A percentile compares a stretch with the other conserved stretches of the same genome.
Evolutionary conservation across 2,329 filamentous ascomycete genomes (phyloP).

Genomic region (Apiospora hydei): DNA sequence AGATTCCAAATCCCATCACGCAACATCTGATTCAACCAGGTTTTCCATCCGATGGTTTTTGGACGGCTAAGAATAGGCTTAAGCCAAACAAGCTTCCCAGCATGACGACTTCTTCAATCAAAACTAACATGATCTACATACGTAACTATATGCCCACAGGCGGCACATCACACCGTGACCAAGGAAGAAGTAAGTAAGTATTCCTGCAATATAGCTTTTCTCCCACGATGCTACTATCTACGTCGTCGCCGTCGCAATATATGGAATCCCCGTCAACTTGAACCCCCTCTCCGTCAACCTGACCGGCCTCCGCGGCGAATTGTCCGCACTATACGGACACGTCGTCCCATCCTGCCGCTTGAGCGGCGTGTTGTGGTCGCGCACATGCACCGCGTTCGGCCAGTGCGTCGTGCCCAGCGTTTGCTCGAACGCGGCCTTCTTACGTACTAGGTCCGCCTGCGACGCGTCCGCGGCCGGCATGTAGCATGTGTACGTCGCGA

Average conservation of each 20-base stretch:
- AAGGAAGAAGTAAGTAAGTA: background rate
- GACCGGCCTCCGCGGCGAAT: conserved; percentile 29
- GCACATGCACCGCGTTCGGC: conserved; percentile 42
- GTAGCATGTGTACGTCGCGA: conserved; percentile 49
- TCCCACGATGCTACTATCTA: background rate
- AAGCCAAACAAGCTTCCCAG: background rate
- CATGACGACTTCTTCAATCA: background rate
- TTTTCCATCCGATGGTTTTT: background rate
- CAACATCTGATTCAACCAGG: background rate
- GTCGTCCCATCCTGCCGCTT: conserved; percentile 39
- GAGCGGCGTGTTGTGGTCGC: background rate
- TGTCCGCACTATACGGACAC: conserved; percentile 25
- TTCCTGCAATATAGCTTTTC: background rate
- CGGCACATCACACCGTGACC: background rate
- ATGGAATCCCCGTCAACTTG: conserved; percentile 57
- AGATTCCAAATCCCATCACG: background rate
- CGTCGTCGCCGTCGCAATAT: conserved; percentile 36
- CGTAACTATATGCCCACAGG: background rate
- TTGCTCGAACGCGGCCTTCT: conserved; percentile 50
- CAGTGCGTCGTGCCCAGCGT: conserved; percentile 51
- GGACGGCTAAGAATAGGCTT: background rate
- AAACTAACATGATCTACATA: background rate
- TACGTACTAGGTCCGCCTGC: conserved; percentile 50
- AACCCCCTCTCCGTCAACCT: conserved; percentile 49
- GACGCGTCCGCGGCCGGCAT: conserved; percentile 48